Evolutionary conservation across 495 filamentous ascomycete species (phyloP).

Genomic region (Xylaria scruposa): DNA sequence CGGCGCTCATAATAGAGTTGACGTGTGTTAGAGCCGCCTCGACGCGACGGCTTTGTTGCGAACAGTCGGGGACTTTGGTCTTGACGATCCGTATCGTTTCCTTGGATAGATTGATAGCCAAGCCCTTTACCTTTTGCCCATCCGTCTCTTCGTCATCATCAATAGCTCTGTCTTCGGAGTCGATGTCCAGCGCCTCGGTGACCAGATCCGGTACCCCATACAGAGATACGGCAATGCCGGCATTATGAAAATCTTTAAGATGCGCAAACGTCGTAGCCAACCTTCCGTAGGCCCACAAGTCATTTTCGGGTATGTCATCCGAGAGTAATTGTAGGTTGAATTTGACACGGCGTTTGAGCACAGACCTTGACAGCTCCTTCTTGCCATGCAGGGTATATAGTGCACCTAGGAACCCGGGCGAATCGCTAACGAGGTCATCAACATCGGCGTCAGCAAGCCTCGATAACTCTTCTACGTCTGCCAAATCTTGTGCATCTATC

Average conservation of each 20-base stretch:
- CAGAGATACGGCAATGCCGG: neutral
- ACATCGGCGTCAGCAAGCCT: neutral
- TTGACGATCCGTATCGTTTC: conserved; percentile 2
- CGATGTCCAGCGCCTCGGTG: conserved; percentile 11
- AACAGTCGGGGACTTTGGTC: neutral
- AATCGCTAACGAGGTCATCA: neutral
- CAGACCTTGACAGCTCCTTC: neutral
- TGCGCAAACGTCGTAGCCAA: neutral
- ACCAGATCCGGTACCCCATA: neutral
- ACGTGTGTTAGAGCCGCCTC: conserved; percentile 13
- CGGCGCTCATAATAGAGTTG: conserved; percentile 5
- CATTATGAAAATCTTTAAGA: conserved; percentile 4
- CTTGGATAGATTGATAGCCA: neutral
- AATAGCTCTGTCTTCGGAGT: neutral
- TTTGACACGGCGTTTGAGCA: neutral
- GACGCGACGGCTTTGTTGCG: conserved; percentile 15
- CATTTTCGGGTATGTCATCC: neutral
- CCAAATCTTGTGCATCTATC: conserved; percentile 11
- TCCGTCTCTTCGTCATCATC: neutral
- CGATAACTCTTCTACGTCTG: conserved; percentile 9
- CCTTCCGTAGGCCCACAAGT: neutral
- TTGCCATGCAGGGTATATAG: conserved; percentile 2
- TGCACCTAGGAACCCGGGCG: conserved; percentile 4
- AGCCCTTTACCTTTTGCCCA: neutral
- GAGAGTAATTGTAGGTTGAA: neutral